Evolutionary conservation across 257 asterid species (phyloP).

Genomic region (Lycium ferocissimum): DNA sequence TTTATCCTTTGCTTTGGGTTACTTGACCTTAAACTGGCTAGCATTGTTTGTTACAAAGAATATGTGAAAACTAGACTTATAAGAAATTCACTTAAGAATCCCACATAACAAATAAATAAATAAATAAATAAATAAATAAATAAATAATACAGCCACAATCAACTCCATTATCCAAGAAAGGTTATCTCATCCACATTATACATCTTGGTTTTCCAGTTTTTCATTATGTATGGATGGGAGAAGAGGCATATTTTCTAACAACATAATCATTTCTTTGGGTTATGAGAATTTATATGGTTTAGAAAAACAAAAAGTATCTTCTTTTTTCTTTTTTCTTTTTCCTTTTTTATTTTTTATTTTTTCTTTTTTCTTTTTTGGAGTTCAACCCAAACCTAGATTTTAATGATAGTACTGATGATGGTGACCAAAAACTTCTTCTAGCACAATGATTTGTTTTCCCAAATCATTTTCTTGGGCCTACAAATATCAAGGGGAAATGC

Average conservation of each 20-base stretch:
- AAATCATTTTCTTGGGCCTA: background rate
- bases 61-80: background rate
- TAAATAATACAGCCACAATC: background rate
- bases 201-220: background rate
- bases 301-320: background rate
- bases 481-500: background rate
- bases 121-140: background rate
- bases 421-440: background rate
- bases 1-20: background rate
- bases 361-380: background rate
- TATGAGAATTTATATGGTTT: background rate
- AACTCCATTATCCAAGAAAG: background rate
- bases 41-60: background rate
- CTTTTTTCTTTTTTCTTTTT: background rate
- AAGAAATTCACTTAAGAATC: background rate
- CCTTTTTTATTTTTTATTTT: background rate
- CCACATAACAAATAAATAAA: background rate
- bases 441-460: background rate
- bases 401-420: background rate
- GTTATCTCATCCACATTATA: conserved; percentile 17
- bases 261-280: conserved; percentile 16
- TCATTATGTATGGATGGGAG: background rate
- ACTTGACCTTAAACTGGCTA: background rate
- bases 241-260: background rate
- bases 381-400: background rate